Conservation (phyloP, 2,329 filamentous ascomycete genomes). For the Cryphonectria japonica region DNA sequence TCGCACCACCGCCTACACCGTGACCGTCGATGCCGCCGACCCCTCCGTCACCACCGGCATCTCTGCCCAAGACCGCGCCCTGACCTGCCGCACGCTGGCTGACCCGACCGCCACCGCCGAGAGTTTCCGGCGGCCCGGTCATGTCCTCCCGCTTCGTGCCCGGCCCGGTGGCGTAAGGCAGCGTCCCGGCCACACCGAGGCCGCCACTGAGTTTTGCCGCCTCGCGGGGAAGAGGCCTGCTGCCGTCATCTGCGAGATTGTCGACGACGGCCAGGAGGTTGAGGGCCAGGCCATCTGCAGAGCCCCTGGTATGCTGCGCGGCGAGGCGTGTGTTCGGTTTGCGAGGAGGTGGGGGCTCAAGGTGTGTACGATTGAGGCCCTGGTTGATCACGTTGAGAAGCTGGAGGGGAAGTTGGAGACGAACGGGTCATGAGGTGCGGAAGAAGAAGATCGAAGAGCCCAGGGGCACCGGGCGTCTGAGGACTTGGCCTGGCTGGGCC, state of each 20-base stretch:
- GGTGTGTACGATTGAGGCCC: slow-evolving; percentile 92
- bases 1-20: slow-evolving; percentile 89
- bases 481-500: background rate
- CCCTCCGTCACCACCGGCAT: slow-evolving; percentile 84
- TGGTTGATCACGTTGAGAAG: slow-evolving; percentile 79
- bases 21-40: slow-evolving; percentile 81
- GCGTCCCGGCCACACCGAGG: slow-evolving; percentile 88
- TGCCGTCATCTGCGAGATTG: slow-evolving; percentile 87
- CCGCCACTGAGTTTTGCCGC: slow-evolving; percentile 85
- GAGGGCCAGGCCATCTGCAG: slow-evolving; percentile 67
- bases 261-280: slow-evolving; percentile 80
- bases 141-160: slow-evolving; percentile 85
- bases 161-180: slow-evolving; percentile 78
- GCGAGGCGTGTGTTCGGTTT: slow-evolving; percentile 86
- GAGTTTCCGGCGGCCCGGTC: slow-evolving; percentile 80
- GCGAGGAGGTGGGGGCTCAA: slow-evolving; percentile 86
- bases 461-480: background rate
- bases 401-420: slow-evolving; percentile 64
- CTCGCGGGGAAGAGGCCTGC: slow-evolving; percentile 78
- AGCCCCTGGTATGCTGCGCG: slow-evolving; percentile 86
- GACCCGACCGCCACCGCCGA: slow-evolving; percentile 59
- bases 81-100: slow-evolving; percentile 80
- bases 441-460: background rate
- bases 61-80: slow-evolving; percentile 81
- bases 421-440: slow-evolving; percentile 43